Percentiles rank a stretch among this genome's conserved stretches.
phyloP scores from a whole-genome alignment of 441 rosid species.

The Erodium chrysanthum region DNA sequence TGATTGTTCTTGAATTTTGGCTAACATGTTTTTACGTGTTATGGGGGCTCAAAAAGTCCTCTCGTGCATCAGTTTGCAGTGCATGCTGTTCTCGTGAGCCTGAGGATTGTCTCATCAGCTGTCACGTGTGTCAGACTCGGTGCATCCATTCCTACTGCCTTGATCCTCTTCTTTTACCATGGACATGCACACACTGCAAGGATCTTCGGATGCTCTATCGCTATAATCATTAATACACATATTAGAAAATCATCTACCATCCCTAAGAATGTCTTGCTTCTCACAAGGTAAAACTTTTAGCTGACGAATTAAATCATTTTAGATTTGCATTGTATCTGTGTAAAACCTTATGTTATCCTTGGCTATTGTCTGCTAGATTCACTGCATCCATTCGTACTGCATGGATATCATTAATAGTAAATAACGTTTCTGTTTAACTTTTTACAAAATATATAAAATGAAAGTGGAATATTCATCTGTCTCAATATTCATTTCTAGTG shows the following conservation, averaged over 20 bases:
- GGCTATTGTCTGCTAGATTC: background rate
- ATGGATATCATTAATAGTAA: background rate
- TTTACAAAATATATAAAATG: background rate
- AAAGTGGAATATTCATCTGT: background rate
- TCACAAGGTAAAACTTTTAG: background rate
- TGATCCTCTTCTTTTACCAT: conserved; percentile 71
- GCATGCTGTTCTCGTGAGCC: conserved; percentile 61
- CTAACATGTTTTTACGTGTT: background rate
- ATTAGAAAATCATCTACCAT: background rate
- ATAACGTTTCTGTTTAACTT: background rate
- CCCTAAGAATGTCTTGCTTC: background rate
- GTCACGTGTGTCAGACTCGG: conserved; percentile 51
- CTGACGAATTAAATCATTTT: background rate
- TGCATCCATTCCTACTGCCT: conserved; percentile 72
- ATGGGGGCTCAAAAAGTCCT: conserved; percentile 26
- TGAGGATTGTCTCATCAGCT: conserved; percentile 60
- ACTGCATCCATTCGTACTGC: background rate
- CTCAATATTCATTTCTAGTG: background rate
- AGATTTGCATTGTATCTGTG: background rate
- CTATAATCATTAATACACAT: conserved; percentile 23
- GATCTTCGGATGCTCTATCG: conserved; percentile 55
- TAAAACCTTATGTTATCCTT: background rate
- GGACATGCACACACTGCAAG: conserved; percentile 81
- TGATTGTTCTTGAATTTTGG: conserved; percentile 1
- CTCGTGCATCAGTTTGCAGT: conserved; percentile 37